Conservation (phyloP, 2,329 filamentous ascomycete genomes). For the Penicillium sp. region DNA sequence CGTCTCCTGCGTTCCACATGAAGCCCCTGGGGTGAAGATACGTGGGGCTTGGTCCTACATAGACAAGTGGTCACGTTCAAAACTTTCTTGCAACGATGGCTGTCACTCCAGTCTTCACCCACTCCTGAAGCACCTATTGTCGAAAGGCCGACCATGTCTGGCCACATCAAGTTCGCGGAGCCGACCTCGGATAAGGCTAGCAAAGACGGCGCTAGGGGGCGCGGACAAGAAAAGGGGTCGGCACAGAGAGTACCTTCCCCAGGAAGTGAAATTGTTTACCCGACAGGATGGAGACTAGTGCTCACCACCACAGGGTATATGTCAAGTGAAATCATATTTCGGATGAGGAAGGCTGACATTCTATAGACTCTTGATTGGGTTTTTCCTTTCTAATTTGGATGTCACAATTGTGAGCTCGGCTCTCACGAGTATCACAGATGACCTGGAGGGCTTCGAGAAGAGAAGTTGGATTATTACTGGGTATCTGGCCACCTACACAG, state of each 20-base stretch:
- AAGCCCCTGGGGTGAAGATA: constrained; percentile 25
- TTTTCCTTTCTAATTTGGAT: constrained; percentile 35
- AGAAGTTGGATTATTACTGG: constrained; percentile 38
- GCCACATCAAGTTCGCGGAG: constrained; percentile 22
- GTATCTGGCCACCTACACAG: constrained; percentile 35
- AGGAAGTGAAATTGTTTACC: constrained; percentile 25
- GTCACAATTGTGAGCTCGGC: constrained; percentile 38
- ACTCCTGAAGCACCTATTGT: constrained; percentile 13
- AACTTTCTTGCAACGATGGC: constrained; percentile 20
- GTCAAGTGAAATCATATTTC: not conserved
- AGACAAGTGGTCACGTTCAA: constrained; percentile 12
- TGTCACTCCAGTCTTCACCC: constrained; percentile 12
- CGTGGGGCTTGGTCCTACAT: constrained; percentile 25
- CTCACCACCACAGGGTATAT: constrained; percentile 22
- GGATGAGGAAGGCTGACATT: not conserved
- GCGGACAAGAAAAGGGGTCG: constrained; percentile 21
- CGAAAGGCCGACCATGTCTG: constrained; percentile 17
- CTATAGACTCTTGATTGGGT: constrained; percentile 25
- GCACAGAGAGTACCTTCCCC: constrained; percentile 19
- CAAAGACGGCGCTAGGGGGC: not conserved
- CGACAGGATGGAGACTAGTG: constrained; percentile 22
- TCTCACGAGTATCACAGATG: constrained; percentile 34
- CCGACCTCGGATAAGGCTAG: constrained; percentile 11
- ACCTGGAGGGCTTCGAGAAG: constrained; percentile 31
- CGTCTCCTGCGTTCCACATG: constrained; percentile 25